Evolutionary conservation across 306 rosid genomes (phyloP), one percentile per base, ranked within the genome.

Genomic region (Quercus alba): DNA sequence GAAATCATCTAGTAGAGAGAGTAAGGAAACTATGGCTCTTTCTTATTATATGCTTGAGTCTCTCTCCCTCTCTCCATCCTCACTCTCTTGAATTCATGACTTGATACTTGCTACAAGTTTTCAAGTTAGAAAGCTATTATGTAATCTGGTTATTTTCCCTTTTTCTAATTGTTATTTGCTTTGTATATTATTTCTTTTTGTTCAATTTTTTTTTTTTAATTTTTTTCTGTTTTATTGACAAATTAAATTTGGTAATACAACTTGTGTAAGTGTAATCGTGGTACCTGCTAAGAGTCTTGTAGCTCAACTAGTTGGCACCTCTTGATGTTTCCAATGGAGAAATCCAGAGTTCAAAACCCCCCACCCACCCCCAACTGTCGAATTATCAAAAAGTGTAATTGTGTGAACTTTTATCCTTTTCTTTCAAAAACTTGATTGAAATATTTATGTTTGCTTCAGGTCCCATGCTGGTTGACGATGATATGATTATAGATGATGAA

Each of bases 401-500:
- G 62, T 71, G 74, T 28, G 72, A 33, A 26, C 54, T 68, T 63
- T 76, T 68, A 35, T 78, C 56, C 49, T 44, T 73, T 81, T 78
- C 20, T 77, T 44, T 72, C 81, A 57, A 46, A 55, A 72, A 76
- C 38, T 62, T 61, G 9, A 30, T 69, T 56, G 63, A 59, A 51
- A 63, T 58, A 26, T 62, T 33, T 56, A 21, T 82, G 72, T 72
- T 78, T 73, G 76, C 80, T 77, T 73, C 84, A 94, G 98, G 87
- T 86, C 75, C 92, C 68, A 73, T 80, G 89, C 78, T 80, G 85
- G 84, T 81, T 70, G 97, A 87, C 73, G 97, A 92, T 81, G 98
- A 94, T 74, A 51, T 79, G 80, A 82, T 33, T 76, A 88, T 72
- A 7, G 86, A 81, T 74, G 97, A 90, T 82, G 93, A 92, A 74